These are phyloP conservation scores for Astragalus glycyphyllos DNA, from an alignment of 306 rosid genomes.

Conservation along the genomic window DNA sequence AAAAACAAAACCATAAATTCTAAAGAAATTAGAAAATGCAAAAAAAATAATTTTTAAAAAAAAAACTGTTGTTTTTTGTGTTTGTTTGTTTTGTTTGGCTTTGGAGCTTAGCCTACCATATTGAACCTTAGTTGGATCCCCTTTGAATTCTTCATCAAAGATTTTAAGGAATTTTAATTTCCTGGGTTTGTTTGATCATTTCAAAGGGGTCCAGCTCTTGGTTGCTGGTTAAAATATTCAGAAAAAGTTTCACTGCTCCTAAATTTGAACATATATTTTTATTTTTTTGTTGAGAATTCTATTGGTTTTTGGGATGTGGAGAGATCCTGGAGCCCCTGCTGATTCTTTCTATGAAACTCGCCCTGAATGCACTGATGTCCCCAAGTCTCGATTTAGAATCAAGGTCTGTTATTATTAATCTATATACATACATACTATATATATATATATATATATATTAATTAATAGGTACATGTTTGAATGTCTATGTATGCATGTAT, in stretches of 20 bases:
- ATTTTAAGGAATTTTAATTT: conserved; percentile 32
- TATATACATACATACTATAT: background rate
- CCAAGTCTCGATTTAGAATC: conserved; percentile 84
- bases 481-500: background rate
- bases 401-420: conserved; percentile 52
- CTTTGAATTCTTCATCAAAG: conserved; percentile 46
- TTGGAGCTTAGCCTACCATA: conserved; percentile 47
- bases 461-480: background rate
- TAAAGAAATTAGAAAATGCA: conserved; percentile 4
- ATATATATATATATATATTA: background rate
- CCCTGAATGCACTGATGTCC: conserved; percentile 94
- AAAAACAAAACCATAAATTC: conserved; percentile 36
- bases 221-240: conserved; percentile 34
- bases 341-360: conserved; percentile 93
- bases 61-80: background rate
- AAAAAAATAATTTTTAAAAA: background rate
- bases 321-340: conserved; percentile 79
- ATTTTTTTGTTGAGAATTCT: conserved; percentile 19
- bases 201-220: conserved; percentile 52
- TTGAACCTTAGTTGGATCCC: conserved; percentile 58
- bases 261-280: background rate
- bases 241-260: background rate
- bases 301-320: conserved; percentile 80
- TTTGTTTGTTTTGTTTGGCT: conserved; percentile 20
- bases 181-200: conserved; percentile 53